Evolutionary conservation across 2,329 filamentous ascomycete genomes (phyloP).

Genomic region (Pestalotiopsis sp.): DNA sequence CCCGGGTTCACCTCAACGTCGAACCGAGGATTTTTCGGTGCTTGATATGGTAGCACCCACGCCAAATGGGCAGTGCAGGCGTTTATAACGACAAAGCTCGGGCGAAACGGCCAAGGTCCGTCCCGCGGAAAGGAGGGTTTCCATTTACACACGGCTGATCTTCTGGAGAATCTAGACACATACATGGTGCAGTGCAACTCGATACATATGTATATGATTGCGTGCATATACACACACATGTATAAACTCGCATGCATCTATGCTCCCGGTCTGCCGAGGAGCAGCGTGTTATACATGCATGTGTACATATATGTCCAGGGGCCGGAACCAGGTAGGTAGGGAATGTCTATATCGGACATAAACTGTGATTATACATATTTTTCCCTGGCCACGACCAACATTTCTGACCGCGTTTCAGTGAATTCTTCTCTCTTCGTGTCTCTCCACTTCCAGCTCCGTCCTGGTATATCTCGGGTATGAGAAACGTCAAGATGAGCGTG

Average conservation of each 20-base stretch:
- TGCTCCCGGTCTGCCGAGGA: not conserved
- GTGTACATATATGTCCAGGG: not conserved
- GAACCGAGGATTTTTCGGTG: too few species aligned
- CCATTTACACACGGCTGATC: not conserved
- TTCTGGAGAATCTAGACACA: not conserved
- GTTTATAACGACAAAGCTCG: too few species aligned
- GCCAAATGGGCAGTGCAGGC: too few species aligned
- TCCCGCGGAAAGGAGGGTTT: not conserved
- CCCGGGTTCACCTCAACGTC: too few species aligned
- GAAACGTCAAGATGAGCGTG: too few species aligned
- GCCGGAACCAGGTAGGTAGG: not conserved
- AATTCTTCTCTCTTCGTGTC: too few species aligned
- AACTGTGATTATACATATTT: too few species aligned
- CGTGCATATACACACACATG: not conserved
- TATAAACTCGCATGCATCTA: not conserved
- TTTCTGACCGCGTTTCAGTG: not conserved
- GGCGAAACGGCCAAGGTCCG: too few species aligned
- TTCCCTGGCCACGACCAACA: not conserved
- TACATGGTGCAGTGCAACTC: not conserved
- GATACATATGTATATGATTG: not conserved
- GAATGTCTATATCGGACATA: too few species aligned
- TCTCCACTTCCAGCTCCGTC: too few species aligned
- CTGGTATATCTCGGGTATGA: too few species aligned
- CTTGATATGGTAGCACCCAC: too few species aligned
- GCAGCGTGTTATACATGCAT: not conserved